Evolutionary conservation across 208 protist species (phyloP), one percentile per base, ranked within the genome.

Genomic region (Acanthamoeba sp.): DNA sequence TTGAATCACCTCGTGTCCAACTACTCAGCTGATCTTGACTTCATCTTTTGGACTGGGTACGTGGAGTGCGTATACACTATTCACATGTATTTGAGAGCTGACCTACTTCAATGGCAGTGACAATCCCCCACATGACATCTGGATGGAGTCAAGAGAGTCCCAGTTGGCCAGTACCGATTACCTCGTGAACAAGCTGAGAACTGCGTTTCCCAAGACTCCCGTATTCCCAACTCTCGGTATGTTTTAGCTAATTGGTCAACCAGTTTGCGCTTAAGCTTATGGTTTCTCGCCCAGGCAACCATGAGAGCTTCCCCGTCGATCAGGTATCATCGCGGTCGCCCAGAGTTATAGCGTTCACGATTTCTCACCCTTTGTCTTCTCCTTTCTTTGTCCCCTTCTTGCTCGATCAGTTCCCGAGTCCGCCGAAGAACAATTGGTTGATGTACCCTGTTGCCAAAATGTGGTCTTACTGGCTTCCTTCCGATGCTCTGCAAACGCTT

Each of bases 31-130:
- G 45, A 89, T 34, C 48, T 89, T 3, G 80, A 89, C 50, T 89
- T 89, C 32, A 89, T 89, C 80, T 36, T 89, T 42, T 89, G 80
- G 80, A 89, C 80, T n/a, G 80, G 80, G 80, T 89, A 62, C 27
- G 50, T 62, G 22, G 14, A 18, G 0, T n/a, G 62, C 9, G 16
- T 5, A 62, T 62, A 1, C 22, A 32, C 24, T 32, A 42, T 80
- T 80, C 36, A 20, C 14, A 12, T 45, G 0, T 80, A 18, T n/a
- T 32, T 80, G 36, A 42, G 12, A 32, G 29, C 71, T n/a, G n/a
- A n/a, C n/a, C n/a, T n/a, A 29, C 71, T 24, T 29, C 12, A 4
- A 38, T 38, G 2, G 9, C 80, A 89, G 80, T n/a, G 80, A 89
- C 50, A 89, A 89, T 24, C 80, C 80, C 9, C 80, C 80, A 18